phyloP scores from a whole-genome alignment of 192 early-diverging fungal genomes.

The Podila epigama region DNA sequence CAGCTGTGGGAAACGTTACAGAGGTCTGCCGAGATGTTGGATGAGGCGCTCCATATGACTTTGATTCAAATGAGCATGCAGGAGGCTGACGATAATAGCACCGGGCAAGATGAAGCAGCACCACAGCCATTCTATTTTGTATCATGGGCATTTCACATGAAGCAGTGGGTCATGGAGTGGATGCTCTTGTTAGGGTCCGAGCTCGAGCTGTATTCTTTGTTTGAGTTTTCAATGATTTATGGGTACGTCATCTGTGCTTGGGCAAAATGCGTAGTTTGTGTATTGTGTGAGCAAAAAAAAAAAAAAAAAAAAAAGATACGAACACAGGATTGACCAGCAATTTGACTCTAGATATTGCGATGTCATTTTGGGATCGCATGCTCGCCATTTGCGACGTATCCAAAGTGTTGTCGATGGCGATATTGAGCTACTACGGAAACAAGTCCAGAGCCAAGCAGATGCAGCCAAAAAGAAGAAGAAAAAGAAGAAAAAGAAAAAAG shows the following conservation, averaged over 20 bases:
- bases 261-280: too few relatives aligned
- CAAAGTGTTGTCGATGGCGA: constrained; percentile 5
- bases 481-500: constrained; percentile 45
- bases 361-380: constrained; percentile 38
- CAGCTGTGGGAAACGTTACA: constrained; percentile 66
- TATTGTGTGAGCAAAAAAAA: background rate
- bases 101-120: background rate
- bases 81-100: background rate
- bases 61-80: background rate
- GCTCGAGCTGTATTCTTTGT: constrained; percentile 67
- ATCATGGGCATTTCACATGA: constrained; percentile 70
- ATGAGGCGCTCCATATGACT: constrained; percentile 23
- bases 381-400: constrained; percentile 41
- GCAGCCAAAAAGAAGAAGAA: constrained; percentile 15
- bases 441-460: background rate
- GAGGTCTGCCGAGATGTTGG: constrained; percentile 51
- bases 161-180: constrained; percentile 62
- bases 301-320: too few relatives aligned
- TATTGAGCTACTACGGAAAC: background rate
- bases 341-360: constrained; percentile 35
- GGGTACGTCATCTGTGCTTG: constrained; percentile 52
- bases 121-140: constrained; percentile 61
- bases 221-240: constrained; percentile 71
- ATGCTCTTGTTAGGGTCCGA: constrained; percentile 70
- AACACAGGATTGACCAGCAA: too few relatives aligned